A percentile compares a stretch with the other conserved stretches of the same genome.
Conservation (phyloP, 371 early-diverging fungal genomes). For the Quaeritorhiza haematococci region DNA sequence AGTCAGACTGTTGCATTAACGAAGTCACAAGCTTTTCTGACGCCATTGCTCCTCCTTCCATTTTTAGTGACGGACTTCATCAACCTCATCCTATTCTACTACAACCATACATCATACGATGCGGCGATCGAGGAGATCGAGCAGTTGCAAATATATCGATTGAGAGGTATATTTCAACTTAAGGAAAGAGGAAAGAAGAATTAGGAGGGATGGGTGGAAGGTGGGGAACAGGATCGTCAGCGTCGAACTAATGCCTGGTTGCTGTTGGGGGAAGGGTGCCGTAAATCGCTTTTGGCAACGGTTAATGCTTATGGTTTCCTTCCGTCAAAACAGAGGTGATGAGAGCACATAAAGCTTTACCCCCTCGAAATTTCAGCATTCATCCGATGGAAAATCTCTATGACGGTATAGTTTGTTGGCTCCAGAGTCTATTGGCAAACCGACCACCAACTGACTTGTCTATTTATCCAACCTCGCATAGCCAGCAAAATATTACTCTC, state of each 20-base stretch:
- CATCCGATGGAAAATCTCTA: conserved; percentile 81
- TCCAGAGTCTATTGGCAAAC: not conserved
- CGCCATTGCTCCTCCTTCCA: not conserved
- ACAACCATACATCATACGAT: conserved; percentile 63
- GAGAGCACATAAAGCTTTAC: too few species aligned
- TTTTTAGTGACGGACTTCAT: conserved; percentile 78
- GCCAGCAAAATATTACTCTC: conserved; percentile 66
- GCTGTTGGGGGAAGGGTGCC: too few species aligned
- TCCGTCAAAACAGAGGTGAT: too few species aligned
- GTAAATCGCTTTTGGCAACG: too few species aligned
- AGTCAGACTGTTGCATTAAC: not conserved
- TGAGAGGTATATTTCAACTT: conserved; percentile 44
- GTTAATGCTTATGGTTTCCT: too few species aligned
- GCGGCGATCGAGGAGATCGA: conserved; percentile 82
- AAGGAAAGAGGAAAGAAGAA: not conserved
- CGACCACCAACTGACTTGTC: not conserved
- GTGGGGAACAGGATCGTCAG: too few species aligned
- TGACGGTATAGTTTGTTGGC: conserved; percentile 45
- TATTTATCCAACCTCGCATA: not conserved
- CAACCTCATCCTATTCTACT: conserved; percentile 83
- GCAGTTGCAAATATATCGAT: conserved; percentile 67
- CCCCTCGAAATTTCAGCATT: too few species aligned
- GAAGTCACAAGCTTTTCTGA: not conserved
- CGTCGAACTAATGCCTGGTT: too few species aligned
- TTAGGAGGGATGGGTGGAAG: too few species aligned